Evolutionary conservation across 176 grass and related monocot species (phyloP).

Genomic region (Leersia perrieri): DNA sequence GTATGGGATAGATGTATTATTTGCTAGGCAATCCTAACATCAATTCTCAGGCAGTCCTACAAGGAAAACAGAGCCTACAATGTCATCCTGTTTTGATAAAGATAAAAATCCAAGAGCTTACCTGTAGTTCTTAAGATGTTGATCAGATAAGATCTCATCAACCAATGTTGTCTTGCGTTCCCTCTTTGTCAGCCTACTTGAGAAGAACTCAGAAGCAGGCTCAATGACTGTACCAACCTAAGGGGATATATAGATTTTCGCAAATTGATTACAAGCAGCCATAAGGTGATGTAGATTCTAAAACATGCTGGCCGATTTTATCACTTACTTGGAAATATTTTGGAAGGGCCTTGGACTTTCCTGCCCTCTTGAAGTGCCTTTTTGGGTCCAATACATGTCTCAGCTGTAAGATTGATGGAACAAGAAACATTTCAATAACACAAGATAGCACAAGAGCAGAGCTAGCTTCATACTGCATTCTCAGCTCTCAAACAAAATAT

Average conservation of each 20-base stretch:
- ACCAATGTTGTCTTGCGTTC: slow-evolving; percentile 70
- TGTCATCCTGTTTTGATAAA: neutral
- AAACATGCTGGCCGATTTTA: neutral
- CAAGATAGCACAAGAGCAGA: neutral
- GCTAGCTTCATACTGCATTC: neutral
- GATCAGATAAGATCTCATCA: slow-evolving; percentile 75
- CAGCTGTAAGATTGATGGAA: slow-evolving; percentile 59
- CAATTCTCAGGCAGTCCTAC: neutral
- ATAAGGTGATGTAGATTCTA: neutral
- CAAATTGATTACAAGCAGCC: slow-evolving; percentile 16
- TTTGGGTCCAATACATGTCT: slow-evolving; percentile 90
- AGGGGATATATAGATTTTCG: slow-evolving; percentile 25
- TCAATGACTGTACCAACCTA: slow-evolving; percentile 85
- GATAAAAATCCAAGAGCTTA: slow-evolving; percentile 30
- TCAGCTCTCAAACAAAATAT: neutral
- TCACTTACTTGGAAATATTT: slow-evolving; percentile 83
- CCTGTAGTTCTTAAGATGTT: slow-evolving; percentile 68
- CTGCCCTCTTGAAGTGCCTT: slow-evolving; percentile 84
- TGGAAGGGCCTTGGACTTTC: slow-evolving; percentile 69
- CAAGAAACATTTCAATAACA: neutral
- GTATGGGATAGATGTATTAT: neutral
- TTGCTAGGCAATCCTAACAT: neutral
- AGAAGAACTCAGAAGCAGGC: slow-evolving; percentile 77
- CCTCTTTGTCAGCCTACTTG: slow-evolving; percentile 78
- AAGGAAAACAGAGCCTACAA: neutral